Percentiles rank a stretch among this genome's conserved stretches.
These are phyloP conservation scores for Rhododendron ferrugineum DNA, from an alignment of 148 eudicot genomes.

Conservation along the genomic window DNA sequence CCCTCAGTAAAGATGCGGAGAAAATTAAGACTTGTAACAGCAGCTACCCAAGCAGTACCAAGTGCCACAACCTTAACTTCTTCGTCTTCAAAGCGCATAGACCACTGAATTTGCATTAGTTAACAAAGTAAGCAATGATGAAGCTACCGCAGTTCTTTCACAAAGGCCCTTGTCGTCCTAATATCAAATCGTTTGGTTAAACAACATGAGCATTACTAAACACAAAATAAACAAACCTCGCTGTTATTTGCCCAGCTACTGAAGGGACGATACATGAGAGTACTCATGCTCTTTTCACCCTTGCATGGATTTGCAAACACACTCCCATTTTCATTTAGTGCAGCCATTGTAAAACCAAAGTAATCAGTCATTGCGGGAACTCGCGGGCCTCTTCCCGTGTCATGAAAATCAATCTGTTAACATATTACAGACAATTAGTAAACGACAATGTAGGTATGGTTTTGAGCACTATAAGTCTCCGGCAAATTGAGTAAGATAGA, in stretches of 20 bases:
- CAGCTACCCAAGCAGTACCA: slow-evolving; percentile 89
- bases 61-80: slow-evolving; percentile 94
- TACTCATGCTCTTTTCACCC: slow-evolving; percentile 86
- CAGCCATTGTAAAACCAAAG: slow-evolving; percentile 98
- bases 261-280: slow-evolving; percentile 98
- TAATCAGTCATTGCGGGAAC: slow-evolving; percentile 98
- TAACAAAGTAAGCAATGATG: slow-evolving; percentile 20
- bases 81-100: slow-evolving; percentile 93
- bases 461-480: neutral
- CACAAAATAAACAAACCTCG: slow-evolving; percentile 51
- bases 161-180: neutral
- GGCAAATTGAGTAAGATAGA: neutral
- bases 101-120: slow-evolving; percentile 61
- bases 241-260: slow-evolving; percentile 98
- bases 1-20: slow-evolving; percentile 87
- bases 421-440: slow-evolving; percentile 4
- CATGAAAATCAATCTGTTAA: slow-evolving; percentile 96
- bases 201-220: neutral
- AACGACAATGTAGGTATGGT: neutral
- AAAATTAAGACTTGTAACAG: slow-evolving; percentile 75
- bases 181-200: neutral
- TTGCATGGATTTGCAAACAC: slow-evolving; percentile 91
- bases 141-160: neutral
- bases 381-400: slow-evolving; percentile 93
- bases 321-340: slow-evolving; percentile 84